Base-by-base conservation (phyloP, 768 basidiomycete genomes). In the Pholiota conissans region DNA sequence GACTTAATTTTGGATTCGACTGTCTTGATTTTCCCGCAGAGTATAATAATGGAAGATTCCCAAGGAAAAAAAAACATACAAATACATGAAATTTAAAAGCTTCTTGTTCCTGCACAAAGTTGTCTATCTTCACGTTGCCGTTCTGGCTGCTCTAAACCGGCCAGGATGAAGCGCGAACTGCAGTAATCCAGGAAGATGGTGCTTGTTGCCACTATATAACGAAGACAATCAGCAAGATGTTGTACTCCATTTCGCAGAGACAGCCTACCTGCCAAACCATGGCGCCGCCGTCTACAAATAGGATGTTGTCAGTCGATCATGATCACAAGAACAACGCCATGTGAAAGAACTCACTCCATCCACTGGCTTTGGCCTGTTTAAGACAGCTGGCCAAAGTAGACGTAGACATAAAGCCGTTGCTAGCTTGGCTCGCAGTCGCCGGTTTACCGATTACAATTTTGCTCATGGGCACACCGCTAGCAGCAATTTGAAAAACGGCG, bases 361-460 rank as follows among this genome's bases (percentile, higher is more conserved):
- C 89, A 57, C 79, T 57, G n/a, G 61, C 64, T 61, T 84, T 81
- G 0, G 86, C 90, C 68, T 85, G 74, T 16, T 76, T 63, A 28
- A 91, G 73, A 65, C 91, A 92, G 2, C 70, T 68, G 0, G 84
- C 80, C 18, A 92, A 74, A 14, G 79, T 81, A 1, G 77, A 69
- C 1, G 86, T 76, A 30, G 71, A 74, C 62, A 92, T 85, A 71
- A 81, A 90, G 6, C 87, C 85, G 60, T 82, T 87, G 59, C 59
- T 78, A 2, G 86, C 85, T 52, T 84, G 83, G 7, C 71, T 63
- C 0, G 76, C 55, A 11, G 67, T 73, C 1, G 83, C 84, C 1
- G 89, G 89, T 70, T 92, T 92, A 3, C 89, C 89, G 64, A 92
- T 88, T 59, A 91, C 83, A 49, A 91, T 75, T 71, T 92, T 91